A percentile compares a stretch with the other conserved stretches of the same genome.
phyloP scores from a whole-genome alignment of 176 grass and related monocot species.

The Eleusine coracana region DNA sequence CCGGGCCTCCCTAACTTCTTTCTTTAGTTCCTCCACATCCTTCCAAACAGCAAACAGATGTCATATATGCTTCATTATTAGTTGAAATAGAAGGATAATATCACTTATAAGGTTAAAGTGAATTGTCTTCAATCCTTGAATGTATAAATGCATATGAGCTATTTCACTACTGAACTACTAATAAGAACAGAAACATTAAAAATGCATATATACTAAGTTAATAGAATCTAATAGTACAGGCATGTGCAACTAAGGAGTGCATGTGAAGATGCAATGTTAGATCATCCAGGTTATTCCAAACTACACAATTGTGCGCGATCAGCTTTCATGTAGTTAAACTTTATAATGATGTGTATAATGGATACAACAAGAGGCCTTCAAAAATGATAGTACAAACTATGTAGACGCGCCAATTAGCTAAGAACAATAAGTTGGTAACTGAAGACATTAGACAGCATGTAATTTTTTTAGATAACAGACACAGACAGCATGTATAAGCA shows the following conservation, averaged over 20 bases:
- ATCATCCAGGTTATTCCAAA: slow-evolving; percentile 17
- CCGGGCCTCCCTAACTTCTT: slow-evolving; percentile 77
- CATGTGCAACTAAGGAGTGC: neutral
- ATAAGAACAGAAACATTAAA: neutral
- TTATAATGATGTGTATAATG: slow-evolving; percentile 16
- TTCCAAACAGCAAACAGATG: slow-evolving; percentile 42
- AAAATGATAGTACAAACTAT: neutral
- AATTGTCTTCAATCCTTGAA: slow-evolving; percentile 1
- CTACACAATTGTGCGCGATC: neutral
- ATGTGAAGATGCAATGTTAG: neutral
- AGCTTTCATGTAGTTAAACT: slow-evolving; percentile 18
- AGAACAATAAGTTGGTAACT: slow-evolving; percentile 17
- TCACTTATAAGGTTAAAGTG: slow-evolving; percentile 10
- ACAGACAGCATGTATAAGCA: slow-evolving; percentile 2
- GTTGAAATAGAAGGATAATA: neutral
- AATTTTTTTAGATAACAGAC: neutral
- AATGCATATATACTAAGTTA: neutral
- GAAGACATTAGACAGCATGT: neutral
- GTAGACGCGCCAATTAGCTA: neutral
- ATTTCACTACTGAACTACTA: slow-evolving; percentile 19
- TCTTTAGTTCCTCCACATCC: slow-evolving; percentile 73
- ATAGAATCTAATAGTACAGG: neutral
- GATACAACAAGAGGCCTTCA: slow-evolving; percentile 7
- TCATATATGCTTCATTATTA: slow-evolving; percentile 20
- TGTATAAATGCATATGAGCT: slow-evolving; percentile 5